A percentile compares a stretch with the other conserved stretches of the same genome.
These are phyloP conservation scores for Solanum ossicruentum DNA, from an alignment of 257 asterid species.

Conservation along the genomic window DNA sequence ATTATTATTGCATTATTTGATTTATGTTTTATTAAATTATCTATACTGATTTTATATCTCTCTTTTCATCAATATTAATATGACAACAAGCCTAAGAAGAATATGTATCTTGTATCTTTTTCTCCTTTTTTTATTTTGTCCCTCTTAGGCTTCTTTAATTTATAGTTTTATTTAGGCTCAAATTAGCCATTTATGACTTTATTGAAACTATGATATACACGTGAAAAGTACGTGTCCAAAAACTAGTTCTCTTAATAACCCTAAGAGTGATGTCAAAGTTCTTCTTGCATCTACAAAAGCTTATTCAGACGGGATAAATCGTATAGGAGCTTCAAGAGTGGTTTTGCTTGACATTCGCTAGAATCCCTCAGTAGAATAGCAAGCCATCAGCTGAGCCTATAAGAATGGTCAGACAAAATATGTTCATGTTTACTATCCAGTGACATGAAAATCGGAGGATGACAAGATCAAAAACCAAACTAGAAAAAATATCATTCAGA, in stretches of 20 bases:
- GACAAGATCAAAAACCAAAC: slow-evolving; percentile 27
- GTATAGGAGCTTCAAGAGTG: slow-evolving; percentile 77
- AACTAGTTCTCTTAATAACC: not conserved
- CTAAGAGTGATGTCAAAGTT: not conserved
- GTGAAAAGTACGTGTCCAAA: too few relatives aligned
- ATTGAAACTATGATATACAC: too few relatives aligned
- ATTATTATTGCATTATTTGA: too few relatives aligned
- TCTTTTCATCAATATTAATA: too few relatives aligned
- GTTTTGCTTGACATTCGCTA: slow-evolving; percentile 63
- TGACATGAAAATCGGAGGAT: slow-evolving; percentile 33
- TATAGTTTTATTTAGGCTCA: too few relatives aligned
- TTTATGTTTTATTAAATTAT: too few relatives aligned
- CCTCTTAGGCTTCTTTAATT: too few relatives aligned
- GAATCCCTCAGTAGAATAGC: slow-evolving; percentile 66
- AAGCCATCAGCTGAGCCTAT: slow-evolving; percentile 71
- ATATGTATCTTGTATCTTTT: too few relatives aligned
- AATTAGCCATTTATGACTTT: too few relatives aligned
- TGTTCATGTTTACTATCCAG: slow-evolving; percentile 53
- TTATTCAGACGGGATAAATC: not conserved
- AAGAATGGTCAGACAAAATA: slow-evolving; percentile 57
- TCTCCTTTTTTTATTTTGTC: too few relatives aligned
- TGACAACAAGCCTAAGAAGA: too few relatives aligned
- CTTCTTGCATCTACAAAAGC: not conserved
- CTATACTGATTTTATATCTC: too few relatives aligned
- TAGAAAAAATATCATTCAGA: slow-evolving; percentile 37